Evolutionary conservation across 805 yeast species (phyloP), one percentile per base, ranked within the genome.

Genomic region (Candida tibetensis): DNA sequence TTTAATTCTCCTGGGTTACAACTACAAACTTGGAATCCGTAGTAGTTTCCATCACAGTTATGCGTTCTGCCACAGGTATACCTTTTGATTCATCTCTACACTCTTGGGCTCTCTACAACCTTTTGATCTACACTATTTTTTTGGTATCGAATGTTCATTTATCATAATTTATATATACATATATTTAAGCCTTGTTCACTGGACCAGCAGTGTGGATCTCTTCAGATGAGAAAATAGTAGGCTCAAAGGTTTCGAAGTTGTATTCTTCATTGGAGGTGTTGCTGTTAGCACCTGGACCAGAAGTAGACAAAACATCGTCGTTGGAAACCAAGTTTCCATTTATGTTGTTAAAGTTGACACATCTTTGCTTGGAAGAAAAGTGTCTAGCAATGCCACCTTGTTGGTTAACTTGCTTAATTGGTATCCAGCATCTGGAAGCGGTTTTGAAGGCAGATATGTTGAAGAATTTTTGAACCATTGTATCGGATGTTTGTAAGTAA

Each of bases 131-230:
- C n/a, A n/a, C n/a, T n/a, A n/a, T n/a, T n/a, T n/a, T n/a, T n/a
- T n/a, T n/a, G n/a, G n/a, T n/a, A n/a, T n/a, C n/a, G n/a, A n/a
- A n/a, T n/a, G n/a, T 7, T 21, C 25, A 21, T 21, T 21, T 21
- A 21, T 21, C 25, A 21, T 21, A 21, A 21, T 7, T 10, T 7
- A n/a, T 30, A 33, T 30, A 30, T 17, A 36, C 31, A 32, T 13
- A 14, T 25, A 18, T 4, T 34, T 32, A 49, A 14, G 49, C 51
- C 52, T 49, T 57, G 42, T 62, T 66, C 42, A 65, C 72, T 42
- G 72, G 71, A 41, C 71, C 67, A 41, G 73, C 69, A 51, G 74
- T 67, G 49, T 55, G 53, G 15, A 69, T 48, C 36, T 69, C 72
- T 42, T 68, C 73, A n/a, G 62, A 52, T 18, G 72, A 66, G 40